These are phyloP conservation scores for Sedum album DNA, from an alignment of 164 flowering plant species.

Conservation along the genomic window DNA sequence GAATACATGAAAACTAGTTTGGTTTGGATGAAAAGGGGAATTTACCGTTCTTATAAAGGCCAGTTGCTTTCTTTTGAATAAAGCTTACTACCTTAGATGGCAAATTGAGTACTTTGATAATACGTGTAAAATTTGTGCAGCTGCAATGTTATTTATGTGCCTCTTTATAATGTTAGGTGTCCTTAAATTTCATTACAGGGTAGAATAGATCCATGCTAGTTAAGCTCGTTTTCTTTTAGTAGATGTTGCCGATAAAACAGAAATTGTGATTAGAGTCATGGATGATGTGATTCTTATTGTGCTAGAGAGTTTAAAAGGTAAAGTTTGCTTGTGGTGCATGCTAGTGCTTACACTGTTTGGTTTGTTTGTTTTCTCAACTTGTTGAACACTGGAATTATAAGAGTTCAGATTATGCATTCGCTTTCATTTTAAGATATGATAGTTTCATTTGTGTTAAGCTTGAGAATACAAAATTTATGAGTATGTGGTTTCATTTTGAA, in stretches of 20 bases:
- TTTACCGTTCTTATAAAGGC: background rate
- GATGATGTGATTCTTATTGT: no score
- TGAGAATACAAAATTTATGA: background rate
- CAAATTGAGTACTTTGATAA: background rate
- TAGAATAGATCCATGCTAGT: background rate
- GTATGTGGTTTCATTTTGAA: background rate
- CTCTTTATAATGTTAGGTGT: background rate
- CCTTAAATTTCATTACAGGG: background rate
- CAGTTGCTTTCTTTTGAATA: background rate
- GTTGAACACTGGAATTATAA: no score
- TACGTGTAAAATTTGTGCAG: background rate
- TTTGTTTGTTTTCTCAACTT: no score
- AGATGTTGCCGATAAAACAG: background rate
- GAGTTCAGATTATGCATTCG: no score
- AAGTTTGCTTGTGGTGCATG: no score
- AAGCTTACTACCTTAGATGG: background rate
- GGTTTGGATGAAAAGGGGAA: background rate
- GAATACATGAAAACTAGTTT: background rate
- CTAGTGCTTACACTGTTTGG: no score
- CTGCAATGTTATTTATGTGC: background rate
- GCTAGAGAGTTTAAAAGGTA: no score
- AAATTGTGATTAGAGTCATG: no score
- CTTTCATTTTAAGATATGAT: no score
- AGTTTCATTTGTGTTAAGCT: background rate
- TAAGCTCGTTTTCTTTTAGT: background rate